Percentiles rank a stretch among this genome's conserved stretches.
Conservation (phyloP, 2,329 filamentous ascomycete genomes). For the Aspergillus caelatus region DNA sequence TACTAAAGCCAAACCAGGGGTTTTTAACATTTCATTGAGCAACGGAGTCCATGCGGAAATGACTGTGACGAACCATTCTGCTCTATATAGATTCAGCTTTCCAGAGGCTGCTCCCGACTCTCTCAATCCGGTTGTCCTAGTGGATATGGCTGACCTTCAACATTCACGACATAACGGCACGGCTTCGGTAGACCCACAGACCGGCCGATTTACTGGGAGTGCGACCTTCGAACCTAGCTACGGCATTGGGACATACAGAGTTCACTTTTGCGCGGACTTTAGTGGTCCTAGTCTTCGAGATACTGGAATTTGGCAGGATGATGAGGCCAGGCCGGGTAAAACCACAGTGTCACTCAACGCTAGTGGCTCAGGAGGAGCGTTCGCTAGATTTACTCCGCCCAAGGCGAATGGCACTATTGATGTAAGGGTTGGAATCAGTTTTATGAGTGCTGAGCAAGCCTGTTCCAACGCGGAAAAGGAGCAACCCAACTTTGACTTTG, state of each 20-base stretch:
- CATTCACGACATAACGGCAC: not conserved
- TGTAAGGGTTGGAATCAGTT: constrained; percentile 69
- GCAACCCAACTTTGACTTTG: constrained; percentile 68
- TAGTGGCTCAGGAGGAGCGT: constrained; percentile 61
- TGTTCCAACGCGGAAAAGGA: constrained; percentile 70
- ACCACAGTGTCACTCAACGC: constrained; percentile 48
- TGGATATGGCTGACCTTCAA: not conserved
- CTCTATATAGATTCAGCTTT: not conserved
- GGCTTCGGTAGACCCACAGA: not conserved
- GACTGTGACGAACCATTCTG: not conserved
- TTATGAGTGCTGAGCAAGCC: constrained; percentile 67
- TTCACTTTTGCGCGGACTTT: constrained; percentile 71
- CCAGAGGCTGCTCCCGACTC: not conserved
- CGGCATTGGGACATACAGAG: constrained; percentile 61
- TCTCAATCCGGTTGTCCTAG: not conserved
- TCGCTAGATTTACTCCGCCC: constrained; percentile 61
- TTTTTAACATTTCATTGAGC: not conserved
- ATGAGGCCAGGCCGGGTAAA: constrained; percentile 53
- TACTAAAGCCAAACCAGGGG: not conserved
- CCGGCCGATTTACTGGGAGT: constrained; percentile 64
- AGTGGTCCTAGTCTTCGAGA: constrained; percentile 60
- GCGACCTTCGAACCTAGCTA: constrained; percentile 68
- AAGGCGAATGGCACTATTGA: constrained; percentile 53
- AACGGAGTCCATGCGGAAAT: not conserved
- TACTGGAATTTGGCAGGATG: constrained; percentile 64